phyloP scores from a whole-genome alignment of 345 rosid genomes.

The Theobroma cacao region DNA sequence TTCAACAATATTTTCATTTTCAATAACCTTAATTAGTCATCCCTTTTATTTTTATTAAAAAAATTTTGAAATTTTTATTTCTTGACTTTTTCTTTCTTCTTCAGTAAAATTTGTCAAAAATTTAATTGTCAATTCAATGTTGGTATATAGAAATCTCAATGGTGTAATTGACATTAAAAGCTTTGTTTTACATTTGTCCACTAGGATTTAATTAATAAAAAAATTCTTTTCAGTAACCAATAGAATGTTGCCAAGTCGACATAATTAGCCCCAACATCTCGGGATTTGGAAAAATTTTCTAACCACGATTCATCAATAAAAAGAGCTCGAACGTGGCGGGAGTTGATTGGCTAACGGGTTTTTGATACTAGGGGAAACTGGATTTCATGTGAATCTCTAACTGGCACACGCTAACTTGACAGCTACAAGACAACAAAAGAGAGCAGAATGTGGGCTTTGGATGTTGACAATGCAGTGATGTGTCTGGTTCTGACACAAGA shows the following conservation, averaged over 20 bases:
- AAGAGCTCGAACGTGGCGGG: neutral
- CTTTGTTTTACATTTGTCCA: too few species aligned
- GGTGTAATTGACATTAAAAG: too few species aligned
- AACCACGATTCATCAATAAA: neutral
- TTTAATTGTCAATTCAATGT: too few species aligned
- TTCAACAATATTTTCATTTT: too few species aligned
- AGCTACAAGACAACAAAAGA: conserved; percentile 24
- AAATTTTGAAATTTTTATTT: too few species aligned
- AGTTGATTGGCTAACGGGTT: neutral
- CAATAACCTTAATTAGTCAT: too few species aligned
- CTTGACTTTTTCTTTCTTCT: too few species aligned
- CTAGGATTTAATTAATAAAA: too few species aligned
- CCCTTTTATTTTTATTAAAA: too few species aligned
- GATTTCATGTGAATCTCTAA: conserved; percentile 3
- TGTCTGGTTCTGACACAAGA: neutral
- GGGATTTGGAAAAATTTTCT: neutral
- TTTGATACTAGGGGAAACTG: too few species aligned
- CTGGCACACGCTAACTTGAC: conserved; percentile 19
- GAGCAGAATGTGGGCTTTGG: conserved; percentile 4
- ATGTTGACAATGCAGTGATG: conserved; percentile 1
- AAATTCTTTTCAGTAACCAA: neutral
- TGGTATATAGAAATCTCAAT: too few species aligned
- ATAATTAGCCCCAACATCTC: neutral
- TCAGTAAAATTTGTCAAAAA: too few species aligned
- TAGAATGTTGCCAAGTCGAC: neutral